Evolutionary conservation across 495 filamentous ascomycete species (phyloP).

Genomic region (Podospora australis): DNA sequence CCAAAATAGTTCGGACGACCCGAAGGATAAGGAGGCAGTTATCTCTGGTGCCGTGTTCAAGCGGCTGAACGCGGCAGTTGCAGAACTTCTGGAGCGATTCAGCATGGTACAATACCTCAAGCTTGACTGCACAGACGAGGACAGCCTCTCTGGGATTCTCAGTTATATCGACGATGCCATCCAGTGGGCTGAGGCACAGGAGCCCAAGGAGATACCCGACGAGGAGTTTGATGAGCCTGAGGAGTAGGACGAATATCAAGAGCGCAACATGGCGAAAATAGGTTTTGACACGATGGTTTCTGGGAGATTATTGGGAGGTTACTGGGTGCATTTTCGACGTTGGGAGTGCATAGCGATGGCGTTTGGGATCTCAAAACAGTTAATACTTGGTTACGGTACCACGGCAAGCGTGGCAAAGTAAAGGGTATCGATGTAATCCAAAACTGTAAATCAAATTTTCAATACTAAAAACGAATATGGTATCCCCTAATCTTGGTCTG

Average conservation of each 20-base stretch:
- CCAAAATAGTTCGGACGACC: conserved; percentile 38
- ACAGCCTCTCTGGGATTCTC: conserved; percentile 82
- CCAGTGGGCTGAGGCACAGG: conserved; percentile 93
- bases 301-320: background rate
- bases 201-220: conserved; percentile 80
- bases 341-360: conserved; percentile 47
- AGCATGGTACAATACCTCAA: conserved; percentile 95
- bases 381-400: background rate
- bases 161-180: conserved; percentile 97
- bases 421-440: too few relatives aligned
- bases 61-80: conserved; percentile 76
- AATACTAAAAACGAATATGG: too few relatives aligned
- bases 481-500: too few relatives aligned
- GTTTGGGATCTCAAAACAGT: conserved; percentile 27
- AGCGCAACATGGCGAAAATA: too few relatives aligned
- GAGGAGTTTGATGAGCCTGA: conserved; percentile 62
- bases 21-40: conserved; percentile 54
- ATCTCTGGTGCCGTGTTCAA: conserved; percentile 75
- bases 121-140: conserved; percentile 85
- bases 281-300: too few relatives aligned
- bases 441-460: too few relatives aligned
- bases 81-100: conserved; percentile 86
- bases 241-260: background rate
- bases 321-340: background rate
- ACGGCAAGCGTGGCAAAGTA: too few relatives aligned